A percentile compares a stretch with the other conserved stretches of the same genome.
These are phyloP conservation scores for Fraxinus velutina DNA, from an alignment of 305 asterid genomes.

Conservation along the genomic window DNA sequence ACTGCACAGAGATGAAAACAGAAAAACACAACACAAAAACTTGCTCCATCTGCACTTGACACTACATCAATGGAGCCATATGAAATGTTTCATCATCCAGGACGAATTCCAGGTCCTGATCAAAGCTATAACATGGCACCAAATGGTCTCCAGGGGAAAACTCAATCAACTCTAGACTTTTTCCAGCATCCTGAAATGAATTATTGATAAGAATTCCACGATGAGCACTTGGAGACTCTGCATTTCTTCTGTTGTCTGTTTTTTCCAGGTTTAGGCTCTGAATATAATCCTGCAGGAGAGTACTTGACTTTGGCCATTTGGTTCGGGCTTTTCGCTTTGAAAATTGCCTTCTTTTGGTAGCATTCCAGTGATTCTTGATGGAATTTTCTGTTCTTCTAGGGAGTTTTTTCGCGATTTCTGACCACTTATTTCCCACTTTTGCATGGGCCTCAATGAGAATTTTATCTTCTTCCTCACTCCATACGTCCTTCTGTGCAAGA, in stretches of 20 bases:
- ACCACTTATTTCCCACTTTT: slow-evolving; percentile 82
- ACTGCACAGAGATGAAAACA: neutral
- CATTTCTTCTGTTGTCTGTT: slow-evolving; percentile 22
- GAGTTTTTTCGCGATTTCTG: slow-evolving; percentile 73
- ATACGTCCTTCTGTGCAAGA: slow-evolving; percentile 58
- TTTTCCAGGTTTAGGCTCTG: slow-evolving; percentile 49
- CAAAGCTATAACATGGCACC: slow-evolving; percentile 32
- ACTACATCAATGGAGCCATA: slow-evolving; percentile 33
- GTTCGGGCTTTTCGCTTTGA: slow-evolving; percentile 64
- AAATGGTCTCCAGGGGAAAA: slow-evolving; percentile 20
- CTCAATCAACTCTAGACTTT: slow-evolving; percentile 21
- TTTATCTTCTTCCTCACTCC: slow-evolving; percentile 79
- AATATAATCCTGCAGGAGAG: slow-evolving; percentile 68
- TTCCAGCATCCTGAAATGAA: neutral
- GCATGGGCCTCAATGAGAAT: slow-evolving; percentile 61
- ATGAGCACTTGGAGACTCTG: slow-evolving; percentile 5
- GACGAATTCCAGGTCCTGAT: slow-evolving; percentile 39
- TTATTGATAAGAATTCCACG: slow-evolving; percentile 3
- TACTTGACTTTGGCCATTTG: slow-evolving; percentile 65
- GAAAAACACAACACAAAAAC: neutral
- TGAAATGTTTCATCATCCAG: slow-evolving; percentile 40
- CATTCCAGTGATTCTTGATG: slow-evolving; percentile 96
- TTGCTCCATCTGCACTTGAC: slow-evolving; percentile 46
- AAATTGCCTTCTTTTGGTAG: slow-evolving; percentile 73
- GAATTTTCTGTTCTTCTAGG: slow-evolving; percentile 84